Evolutionary conservation across 2,329 filamentous ascomycete genomes (phyloP), one percentile per base, ranked within the genome.

Genomic region (Xylaria sp.): DNA sequence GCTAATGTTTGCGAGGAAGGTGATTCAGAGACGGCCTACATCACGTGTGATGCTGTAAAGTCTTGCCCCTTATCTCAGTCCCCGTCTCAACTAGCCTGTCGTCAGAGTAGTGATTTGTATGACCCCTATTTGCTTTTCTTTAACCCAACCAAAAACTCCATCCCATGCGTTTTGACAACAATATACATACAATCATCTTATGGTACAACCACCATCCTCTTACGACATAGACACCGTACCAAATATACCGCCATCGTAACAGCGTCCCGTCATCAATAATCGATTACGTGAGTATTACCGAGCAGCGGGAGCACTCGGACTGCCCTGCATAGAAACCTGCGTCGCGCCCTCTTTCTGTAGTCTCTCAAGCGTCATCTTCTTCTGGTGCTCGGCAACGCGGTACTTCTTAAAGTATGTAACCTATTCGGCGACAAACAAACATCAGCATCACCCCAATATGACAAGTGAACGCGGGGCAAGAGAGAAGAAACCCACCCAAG

Each of bases 361-460:
- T 71, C 85, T 84, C 68, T 89, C 87, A 65, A 96, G 78, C 23
- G 91, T 89, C 76, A 87, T 80, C 70, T 90, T 88, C 76, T 93
- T 91, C 69, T 96, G 90, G 71, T 90, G 83, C 68, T 99, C 94
- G 76, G 95, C 93, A 42, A 97, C 91, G 69, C 94, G 83, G 77
- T 92, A 89, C 76, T 97, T 92, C 80, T 97, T 97, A 78, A 99
- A 99, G 76, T 99, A 97, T 76, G 92, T 91, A 62, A 97, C 90
- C 91, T 94, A 37, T 16, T 5, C 23, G 23, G 23, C 30, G 68
- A 57, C 23, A n/a, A 30, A 5, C 23, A 30, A 30, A 3, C 1
- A 18, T 56, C 37, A 58, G 58, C 30, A 58, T 34, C 18, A 18
- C 2, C 5, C 9, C n/a, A 23, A 3, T 11, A 23, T 9, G 30